A percentile compares a stretch with the other conserved stretches of the same genome.
Evolutionary conservation across 345 rosid genomes (phyloP).

Genomic region (Eutrema yunnanense): DNA sequence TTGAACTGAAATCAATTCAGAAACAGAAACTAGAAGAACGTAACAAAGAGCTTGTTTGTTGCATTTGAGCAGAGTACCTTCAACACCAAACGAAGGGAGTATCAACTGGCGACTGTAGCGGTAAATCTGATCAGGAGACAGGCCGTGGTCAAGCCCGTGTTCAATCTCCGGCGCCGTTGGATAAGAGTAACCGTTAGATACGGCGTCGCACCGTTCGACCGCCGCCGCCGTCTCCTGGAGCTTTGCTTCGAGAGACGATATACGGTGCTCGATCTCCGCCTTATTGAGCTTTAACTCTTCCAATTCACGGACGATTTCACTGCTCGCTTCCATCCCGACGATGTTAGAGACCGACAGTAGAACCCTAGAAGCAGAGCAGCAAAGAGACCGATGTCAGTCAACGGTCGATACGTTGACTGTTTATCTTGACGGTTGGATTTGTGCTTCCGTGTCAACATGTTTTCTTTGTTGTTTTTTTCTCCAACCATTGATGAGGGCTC

Average conservation of each 20-base stretch:
- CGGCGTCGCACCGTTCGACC: constrained; percentile 21
- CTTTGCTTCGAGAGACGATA: constrained; percentile 59
- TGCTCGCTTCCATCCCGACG: constrained; percentile 34
- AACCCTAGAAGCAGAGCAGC: constrained; percentile 16
- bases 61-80: constrained; percentile 42
- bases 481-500: background rate
- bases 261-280: constrained; percentile 52
- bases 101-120: constrained; percentile 93
- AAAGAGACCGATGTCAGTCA: background rate
- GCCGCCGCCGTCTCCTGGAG: constrained; percentile 34
- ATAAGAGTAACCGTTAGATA: constrained; percentile 26
- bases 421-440: background rate
- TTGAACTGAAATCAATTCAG: background rate
- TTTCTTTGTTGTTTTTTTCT: too few relatives aligned
- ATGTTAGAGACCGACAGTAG: background rate
- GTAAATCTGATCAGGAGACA: constrained; percentile 62
- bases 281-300: constrained; percentile 45
- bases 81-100: constrained; percentile 82
- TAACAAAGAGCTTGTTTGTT: background rate
- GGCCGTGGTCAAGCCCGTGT: constrained; percentile 39
- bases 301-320: constrained; percentile 38
- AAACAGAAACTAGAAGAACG: background rate
- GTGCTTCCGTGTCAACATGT: background rate
- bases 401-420: constrained; percentile 9
- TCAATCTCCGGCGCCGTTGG: constrained; percentile 25